Evolutionary conservation across 768 basidiomycete genomes (phyloP), one percentile per base, ranked within the genome.

Genomic region (Tricholoma bakamatsutake): DNA sequence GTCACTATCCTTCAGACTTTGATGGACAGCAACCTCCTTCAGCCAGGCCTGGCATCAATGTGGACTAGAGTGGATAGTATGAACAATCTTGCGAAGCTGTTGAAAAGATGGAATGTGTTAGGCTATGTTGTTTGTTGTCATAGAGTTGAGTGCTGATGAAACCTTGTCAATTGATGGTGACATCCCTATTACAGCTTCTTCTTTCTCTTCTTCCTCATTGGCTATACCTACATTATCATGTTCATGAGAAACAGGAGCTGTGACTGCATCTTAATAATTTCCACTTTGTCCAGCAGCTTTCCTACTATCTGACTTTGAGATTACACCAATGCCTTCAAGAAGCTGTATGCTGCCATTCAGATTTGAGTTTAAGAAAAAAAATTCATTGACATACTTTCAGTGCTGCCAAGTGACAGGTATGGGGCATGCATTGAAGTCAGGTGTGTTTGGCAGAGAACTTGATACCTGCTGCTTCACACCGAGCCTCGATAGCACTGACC

Each of bases 391-490:
- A 15, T 50, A 67, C 71, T 61, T 69, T 58, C 5, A 69, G 28
- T 3, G 69, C 68, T 4, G 71, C 71, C 35, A 75, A 65, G 54
- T 75, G 69, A n/a, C 74, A 62, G 0, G 70, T 73, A 43, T 75
- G 73, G 0, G 71, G 73, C 68, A 73, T 69, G 59, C 73, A 75
- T 13, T 62, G 66, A 18, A 71, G 54, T 3, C 67, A 61, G 6
- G 68, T 59, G 11, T 62, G 43, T 7, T 1, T 13, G 1, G 69
- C 62, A 21, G 56, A 55, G 52, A 75, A 71, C 1, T 13, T 2
- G 33, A 74, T 66, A 4, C 61, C 60, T 12, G 45, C 53, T 2
- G 52, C 59, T 0, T 13, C 2, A 34, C 59, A 64, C 2, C 59
- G 53, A 0, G 10, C 8, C 28, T 59, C 65, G 33, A 75, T 61